Evolutionary conservation across 306 rosid species (phyloP).

Genomic region (Sechiopsis laciniata): DNA sequence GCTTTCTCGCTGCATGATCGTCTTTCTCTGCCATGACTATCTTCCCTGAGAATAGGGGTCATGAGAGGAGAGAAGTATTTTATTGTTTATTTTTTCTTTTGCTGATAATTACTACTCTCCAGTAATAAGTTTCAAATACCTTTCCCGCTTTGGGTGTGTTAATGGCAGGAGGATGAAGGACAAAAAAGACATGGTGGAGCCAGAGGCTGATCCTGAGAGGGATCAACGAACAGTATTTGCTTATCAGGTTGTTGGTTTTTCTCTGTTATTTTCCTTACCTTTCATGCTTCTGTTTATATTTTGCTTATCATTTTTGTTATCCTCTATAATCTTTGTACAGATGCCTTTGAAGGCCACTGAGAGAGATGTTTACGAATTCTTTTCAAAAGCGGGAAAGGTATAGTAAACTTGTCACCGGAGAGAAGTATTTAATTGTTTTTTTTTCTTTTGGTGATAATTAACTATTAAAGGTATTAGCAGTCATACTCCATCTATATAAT

Average conservation of each 20-base stretch:
- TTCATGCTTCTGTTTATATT: conserved; percentile 15
- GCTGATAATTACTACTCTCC: too few relatives aligned
- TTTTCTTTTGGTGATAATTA: neutral
- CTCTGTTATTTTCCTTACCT: neutral
- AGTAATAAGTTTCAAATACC: too few relatives aligned
- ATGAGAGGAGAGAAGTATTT: too few relatives aligned
- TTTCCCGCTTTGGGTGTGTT: conserved; percentile 11
- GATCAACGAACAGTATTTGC: conserved; percentile 99
- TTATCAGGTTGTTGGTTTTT: conserved; percentile 59
- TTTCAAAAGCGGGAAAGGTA: conserved; percentile 98
- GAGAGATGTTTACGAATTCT: conserved; percentile 85
- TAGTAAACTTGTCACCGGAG: conserved; percentile 23
- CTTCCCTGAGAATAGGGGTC: too few relatives aligned
- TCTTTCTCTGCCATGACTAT: too few relatives aligned
- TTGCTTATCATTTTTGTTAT: conserved; percentile 25
- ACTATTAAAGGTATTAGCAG: neutral
- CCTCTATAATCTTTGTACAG: conserved; percentile 40
- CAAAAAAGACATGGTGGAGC: conserved; percentile 78
- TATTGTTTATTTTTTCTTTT: too few relatives aligned
- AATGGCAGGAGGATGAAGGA: conserved; percentile 78
- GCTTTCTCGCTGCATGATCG: too few relatives aligned
- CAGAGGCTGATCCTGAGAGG: conserved; percentile 99
- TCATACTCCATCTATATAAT: neutral
- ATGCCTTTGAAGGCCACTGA: conserved; percentile 98
- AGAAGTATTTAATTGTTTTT: neutral